A percentile compares a stretch with the other conserved stretches of the same genome.
phyloP scores from a whole-genome alignment of 441 rosid species.

The Macaranga tanarius region DNA sequence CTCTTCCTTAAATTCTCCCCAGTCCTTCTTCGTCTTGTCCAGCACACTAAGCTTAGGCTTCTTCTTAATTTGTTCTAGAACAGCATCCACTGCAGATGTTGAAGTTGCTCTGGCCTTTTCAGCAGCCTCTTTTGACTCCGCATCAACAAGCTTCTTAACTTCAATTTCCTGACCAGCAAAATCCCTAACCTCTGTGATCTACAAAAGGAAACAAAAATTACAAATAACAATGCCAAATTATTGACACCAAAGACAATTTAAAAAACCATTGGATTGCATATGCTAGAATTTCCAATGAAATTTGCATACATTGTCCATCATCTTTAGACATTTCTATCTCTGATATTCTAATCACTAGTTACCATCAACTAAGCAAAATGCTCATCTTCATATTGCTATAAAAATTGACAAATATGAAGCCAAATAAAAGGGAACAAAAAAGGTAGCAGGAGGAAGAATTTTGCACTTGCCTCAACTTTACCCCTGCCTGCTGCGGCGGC shows the following conservation, averaged over 20 bases:
- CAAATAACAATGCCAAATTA: background rate
- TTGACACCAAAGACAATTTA: background rate
- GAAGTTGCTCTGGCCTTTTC: constrained; percentile 53
- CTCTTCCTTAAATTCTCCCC: constrained; percentile 95
- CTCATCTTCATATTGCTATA: background rate
- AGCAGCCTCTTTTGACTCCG: constrained; percentile 79
- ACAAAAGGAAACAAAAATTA: constrained; percentile 15
- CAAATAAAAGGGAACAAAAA: background rate
- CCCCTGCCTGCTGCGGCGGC: constrained; percentile 62
- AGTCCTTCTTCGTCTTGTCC: constrained; percentile 86
- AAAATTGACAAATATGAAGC: too few species aligned
- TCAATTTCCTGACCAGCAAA: constrained; percentile 87
- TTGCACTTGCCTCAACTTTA: constrained; percentile 66
- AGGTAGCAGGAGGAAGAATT: background rate
- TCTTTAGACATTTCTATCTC: background rate
- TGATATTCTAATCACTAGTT: background rate
- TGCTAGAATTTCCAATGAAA: too few species aligned
- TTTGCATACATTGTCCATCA: too few species aligned
- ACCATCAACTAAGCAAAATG: background rate
- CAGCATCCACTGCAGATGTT: constrained; percentile 78
- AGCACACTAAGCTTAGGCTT: constrained; percentile 87
- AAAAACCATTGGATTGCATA: background rate
- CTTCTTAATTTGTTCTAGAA: constrained; percentile 84
- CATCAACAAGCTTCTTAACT: constrained; percentile 64
- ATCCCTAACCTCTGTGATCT: constrained; percentile 82